A percentile compares a stretch with the other conserved stretches of the same genome.
These are phyloP conservation scores for Blattamonas nauphoetae DNA, from an alignment of 78 protist genomes.

Conservation along the genomic window DNA sequence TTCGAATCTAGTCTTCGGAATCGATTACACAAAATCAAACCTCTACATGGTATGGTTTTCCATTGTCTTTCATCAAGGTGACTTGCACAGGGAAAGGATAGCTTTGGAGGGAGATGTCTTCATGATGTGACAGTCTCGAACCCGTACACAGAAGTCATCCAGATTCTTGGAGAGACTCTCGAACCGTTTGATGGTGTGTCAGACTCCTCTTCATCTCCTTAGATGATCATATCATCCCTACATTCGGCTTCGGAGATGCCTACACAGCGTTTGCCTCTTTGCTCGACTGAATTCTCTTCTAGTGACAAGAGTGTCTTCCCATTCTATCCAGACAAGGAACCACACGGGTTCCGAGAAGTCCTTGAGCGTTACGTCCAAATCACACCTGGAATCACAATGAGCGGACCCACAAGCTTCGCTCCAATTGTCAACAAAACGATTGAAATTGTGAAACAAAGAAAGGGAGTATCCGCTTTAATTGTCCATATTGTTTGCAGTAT, in stretches of 20 bases:
- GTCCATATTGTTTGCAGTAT: constrained; percentile 9
- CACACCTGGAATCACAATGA: not conserved
- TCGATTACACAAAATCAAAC: constrained; percentile 35
- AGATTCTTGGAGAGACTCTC: constrained; percentile 23
- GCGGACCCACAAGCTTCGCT: constrained; percentile 5
- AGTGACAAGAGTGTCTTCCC: not conserved
- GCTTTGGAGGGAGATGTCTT: constrained; percentile 26
- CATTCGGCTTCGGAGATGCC: not conserved
- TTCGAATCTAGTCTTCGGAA: constrained; percentile 17
- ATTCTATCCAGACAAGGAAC: not conserved
- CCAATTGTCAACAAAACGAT: not conserved
- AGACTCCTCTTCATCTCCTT: constrained; percentile 5
- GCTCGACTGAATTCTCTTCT: constrained; percentile 8
- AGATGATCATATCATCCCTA: constrained; percentile 2
- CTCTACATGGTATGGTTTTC: not conserved
- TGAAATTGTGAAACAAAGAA: not conserved
- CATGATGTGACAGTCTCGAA: constrained; percentile 16
- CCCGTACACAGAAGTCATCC: constrained; percentile 22
- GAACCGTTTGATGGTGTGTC: constrained; percentile 21
- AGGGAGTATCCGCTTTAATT: not conserved
- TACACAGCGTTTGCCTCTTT: constrained; percentile 9
- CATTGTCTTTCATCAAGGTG: not conserved
- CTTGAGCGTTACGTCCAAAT: not conserved
- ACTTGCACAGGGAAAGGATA: not conserved
- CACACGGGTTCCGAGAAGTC: not conserved